These are phyloP conservation scores for Coemansia sp. DNA, from an alignment of 192 early-diverging fungal species.

Conservation along the genomic window DNA sequence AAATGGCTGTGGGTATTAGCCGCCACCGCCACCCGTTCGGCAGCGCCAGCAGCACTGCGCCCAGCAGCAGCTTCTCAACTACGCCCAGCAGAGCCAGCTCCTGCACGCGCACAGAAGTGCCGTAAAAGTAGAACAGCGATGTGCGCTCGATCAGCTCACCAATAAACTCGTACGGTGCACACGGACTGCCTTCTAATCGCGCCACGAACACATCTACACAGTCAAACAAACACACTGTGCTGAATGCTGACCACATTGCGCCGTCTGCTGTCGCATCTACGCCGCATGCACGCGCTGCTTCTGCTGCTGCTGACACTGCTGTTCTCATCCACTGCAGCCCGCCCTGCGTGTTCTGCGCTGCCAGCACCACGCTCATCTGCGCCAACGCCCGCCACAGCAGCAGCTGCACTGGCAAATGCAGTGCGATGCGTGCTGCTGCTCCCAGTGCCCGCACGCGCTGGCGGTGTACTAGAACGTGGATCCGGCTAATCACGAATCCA, in stretches of 20 bases:
- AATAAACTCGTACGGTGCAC: conserved; percentile 49
- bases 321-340: conserved; percentile 28
- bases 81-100: conserved; percentile 39
- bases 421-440: conserved; percentile 19
- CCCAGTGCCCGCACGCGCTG: conserved; percentile 44
- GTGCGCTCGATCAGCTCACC: conserved; percentile 49
- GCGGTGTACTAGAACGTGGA: conserved; percentile 49
- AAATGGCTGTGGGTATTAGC: conserved; percentile 32
- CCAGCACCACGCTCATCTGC: conserved; percentile 14
- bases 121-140: conserved; percentile 52
- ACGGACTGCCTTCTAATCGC: conserved; percentile 52
- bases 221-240: conserved; percentile 37
- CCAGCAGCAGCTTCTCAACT: conserved; percentile 39
- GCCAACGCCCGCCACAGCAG: conserved; percentile 28
- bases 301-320: conserved; percentile 11
- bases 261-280: background rate
- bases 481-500: conserved; percentile 48
- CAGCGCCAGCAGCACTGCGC: conserved; percentile 24
- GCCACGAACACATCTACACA: conserved; percentile 54
- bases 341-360: background rate
- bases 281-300: conserved; percentile 17
- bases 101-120: conserved; percentile 43
- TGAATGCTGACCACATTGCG: conserved; percentile 43
- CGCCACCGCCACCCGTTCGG: conserved; percentile 52
- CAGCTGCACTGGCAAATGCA: conserved; percentile 28